Base-by-base conservation (phyloP, 768 basidiomycete species). In the Termitomyces sp. region DNA sequence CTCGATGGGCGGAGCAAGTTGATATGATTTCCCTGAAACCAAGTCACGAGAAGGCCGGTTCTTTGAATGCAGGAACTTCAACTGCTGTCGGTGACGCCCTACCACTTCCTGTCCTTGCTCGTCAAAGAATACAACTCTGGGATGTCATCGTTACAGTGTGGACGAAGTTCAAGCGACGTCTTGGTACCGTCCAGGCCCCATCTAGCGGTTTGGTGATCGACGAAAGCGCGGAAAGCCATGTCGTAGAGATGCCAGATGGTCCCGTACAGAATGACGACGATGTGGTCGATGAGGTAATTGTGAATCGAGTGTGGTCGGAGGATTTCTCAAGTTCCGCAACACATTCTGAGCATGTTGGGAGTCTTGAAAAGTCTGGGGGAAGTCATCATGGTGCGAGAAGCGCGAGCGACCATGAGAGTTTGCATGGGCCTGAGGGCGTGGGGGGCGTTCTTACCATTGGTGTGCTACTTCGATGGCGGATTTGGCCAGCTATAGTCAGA, bases 271-370 rank as follows among this genome's bases (percentile, higher is more conserved):
- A 69, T 18, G 76, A 76, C 30, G 68, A 66, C 14, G 75, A 69
- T 36, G 72, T 76, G 53, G 83, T 91, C 8, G 82, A 92, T 69
- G 82, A 89, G 73, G 82, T 91, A 22, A 83, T 92, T 24, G 89
- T 92, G 16, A 89, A 92, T 69, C 80, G 88, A 47, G 72, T 78
- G 33, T 89, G 87, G 88, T 73, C 79, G 2, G 83, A 84, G 55
- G 83, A 83, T 59, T 75, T 81, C 60, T 82, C 79, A 68, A 84
- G 76, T 52, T 81, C 81, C 22, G 68, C 77, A 42, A 71, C 80
- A 24, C 80, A 80, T 54, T 82, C 83, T 16, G 84, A 86, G 30
- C 78, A 81, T 30, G 79, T 73, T 53, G 63, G 63, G 18, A 76
- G 71, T 18, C 78, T 76, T 16, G 80, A 85, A 43, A 82, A 82